phyloP scores from a whole-genome alignment of 2,329 filamentous ascomycete genomes.

The Juglanconis juglandina region DNA sequence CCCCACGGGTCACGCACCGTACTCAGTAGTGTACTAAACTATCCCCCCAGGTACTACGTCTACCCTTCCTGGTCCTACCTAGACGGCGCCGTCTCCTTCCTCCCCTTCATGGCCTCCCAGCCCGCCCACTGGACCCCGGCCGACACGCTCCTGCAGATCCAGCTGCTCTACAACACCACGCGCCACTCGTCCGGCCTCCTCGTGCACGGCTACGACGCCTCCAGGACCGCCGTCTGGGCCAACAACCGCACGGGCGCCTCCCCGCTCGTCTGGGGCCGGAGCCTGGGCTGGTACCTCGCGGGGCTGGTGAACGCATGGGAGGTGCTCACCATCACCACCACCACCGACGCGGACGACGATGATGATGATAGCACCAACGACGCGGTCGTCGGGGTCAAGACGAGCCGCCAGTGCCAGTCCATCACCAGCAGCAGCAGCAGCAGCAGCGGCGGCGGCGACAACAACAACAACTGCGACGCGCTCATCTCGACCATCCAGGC shows the following conservation, averaged over 20 bases:
- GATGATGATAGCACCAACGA: too few species aligned
- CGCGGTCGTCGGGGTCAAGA: too few species aligned
- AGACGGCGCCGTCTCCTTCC: conserved; percentile 19
- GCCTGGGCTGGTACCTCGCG: conserved; percentile 53
- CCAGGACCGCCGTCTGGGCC: conserved; percentile 48
- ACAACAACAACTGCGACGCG: neutral
- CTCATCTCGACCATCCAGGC: conserved; percentile 2
- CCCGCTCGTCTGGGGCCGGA: conserved; percentile 51
- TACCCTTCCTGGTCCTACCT: conserved; percentile 21
- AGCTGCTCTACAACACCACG: conserved; percentile 42
- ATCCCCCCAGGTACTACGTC: conserved; percentile 11
- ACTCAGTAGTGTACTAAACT: neutral
- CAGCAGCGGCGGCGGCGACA: conserved; percentile 20
- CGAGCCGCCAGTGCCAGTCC: neutral
- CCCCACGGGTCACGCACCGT: too few species aligned
- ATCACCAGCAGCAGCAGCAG: conserved; percentile 16
- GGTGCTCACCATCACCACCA: conserved; percentile 33
- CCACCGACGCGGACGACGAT: conserved; percentile 20
- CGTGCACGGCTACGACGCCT: conserved; percentile 53
- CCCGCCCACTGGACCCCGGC: conserved; percentile 41
- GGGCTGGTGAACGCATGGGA: conserved; percentile 49
- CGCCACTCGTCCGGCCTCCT: conserved; percentile 40
- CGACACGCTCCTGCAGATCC: conserved; percentile 43
- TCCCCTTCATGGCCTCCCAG: conserved; percentile 44
- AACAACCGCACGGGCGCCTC: conserved; percentile 46